Conservation (phyloP, 1,284 basidiomycete species). For the Trametes versicolor region DNA sequence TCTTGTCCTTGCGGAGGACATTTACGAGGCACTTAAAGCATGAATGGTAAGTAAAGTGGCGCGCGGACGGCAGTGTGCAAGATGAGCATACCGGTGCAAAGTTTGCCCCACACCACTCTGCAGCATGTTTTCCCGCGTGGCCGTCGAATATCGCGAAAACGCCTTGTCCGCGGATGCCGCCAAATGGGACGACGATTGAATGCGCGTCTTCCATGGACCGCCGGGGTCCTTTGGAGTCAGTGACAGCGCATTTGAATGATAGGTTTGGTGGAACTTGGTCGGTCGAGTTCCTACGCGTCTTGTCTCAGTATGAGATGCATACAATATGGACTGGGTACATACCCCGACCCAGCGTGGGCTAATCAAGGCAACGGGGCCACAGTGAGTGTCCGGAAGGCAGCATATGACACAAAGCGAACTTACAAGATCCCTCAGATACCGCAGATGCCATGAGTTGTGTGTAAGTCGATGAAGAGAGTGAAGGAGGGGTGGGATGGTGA, state of each 20-base stretch:
- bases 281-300: not conserved
- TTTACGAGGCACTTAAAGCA: conserved; percentile 44
- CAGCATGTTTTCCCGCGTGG: conserved; percentile 98
- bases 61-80: conserved; percentile 16
- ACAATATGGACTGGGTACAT: not conserved
- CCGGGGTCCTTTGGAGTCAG: conserved; percentile 91
- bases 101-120: conserved; percentile 98
- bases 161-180: conserved; percentile 90
- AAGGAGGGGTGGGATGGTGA: conserved; percentile 18
- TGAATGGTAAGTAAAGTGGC: conserved; percentile 7
- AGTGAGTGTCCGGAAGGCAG: not conserved
- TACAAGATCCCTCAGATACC: conserved; percentile 16
- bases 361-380: conserved; percentile 15
- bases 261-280: conserved; percentile 50
- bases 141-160: conserved; percentile 99
- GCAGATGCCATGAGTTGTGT: conserved; percentile 10
- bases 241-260: conserved; percentile 86
- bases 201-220: conserved; percentile 99
- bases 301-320: not conserved
- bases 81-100: conserved; percentile 85
- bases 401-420: not conserved
- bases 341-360: conserved; percentile 16
- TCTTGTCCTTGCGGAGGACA: conserved; percentile 34
- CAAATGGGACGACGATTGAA: conserved; percentile 95
- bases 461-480: not conserved